A percentile compares a stretch with the other conserved stretches of the same genome.
These are phyloP conservation scores for Albizia julibrissin DNA, from an alignment of 306 rosid genomes.

Conservation along the genomic window DNA sequence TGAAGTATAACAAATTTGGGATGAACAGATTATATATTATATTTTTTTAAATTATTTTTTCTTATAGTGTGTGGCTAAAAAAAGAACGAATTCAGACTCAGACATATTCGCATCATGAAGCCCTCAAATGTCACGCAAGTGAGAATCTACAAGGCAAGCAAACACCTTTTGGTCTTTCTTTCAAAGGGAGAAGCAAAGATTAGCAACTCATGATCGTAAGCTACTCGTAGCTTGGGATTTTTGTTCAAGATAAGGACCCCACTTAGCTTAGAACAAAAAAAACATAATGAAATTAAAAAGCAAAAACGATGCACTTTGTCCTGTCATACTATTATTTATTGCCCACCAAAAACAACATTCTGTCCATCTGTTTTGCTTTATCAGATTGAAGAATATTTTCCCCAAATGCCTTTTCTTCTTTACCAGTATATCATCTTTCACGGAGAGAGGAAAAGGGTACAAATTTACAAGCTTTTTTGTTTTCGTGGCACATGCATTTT, in stretches of 20 bases:
- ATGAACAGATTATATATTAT: too few relatives aligned
- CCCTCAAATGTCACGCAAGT: neutral
- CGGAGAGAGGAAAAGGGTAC: neutral
- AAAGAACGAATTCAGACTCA: neutral
- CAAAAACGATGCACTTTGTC: slow-evolving; percentile 33
- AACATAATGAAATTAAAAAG: slow-evolving; percentile 20
- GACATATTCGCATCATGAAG: neutral
- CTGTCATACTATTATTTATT: slow-evolving; percentile 1
- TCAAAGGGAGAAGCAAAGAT: neutral
- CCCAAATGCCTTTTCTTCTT: slow-evolving; percentile 33
- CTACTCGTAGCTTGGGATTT: slow-evolving; percentile 3
- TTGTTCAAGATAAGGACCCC: slow-evolving; percentile 8
- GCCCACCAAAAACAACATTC: slow-evolving; percentile 38
- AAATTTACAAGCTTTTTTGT: slow-evolving; percentile 37
- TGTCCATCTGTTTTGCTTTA: slow-evolving; percentile 33
- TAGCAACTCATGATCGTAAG: neutral
- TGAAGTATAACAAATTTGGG: too few relatives aligned
- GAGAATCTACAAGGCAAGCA: slow-evolving; percentile 23
- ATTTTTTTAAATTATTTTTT: too few relatives aligned
- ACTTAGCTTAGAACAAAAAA: neutral
- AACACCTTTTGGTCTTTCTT: neutral
- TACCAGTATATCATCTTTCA: slow-evolving; percentile 11
- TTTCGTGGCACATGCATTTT: slow-evolving; percentile 37
- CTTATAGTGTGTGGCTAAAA: neutral
- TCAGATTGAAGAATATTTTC: slow-evolving; percentile 47